Evolutionary conservation across 208 protist genomes (phyloP), one percentile per base, ranked within the genome.

Genomic region (Trypanosoma avium): DNA sequence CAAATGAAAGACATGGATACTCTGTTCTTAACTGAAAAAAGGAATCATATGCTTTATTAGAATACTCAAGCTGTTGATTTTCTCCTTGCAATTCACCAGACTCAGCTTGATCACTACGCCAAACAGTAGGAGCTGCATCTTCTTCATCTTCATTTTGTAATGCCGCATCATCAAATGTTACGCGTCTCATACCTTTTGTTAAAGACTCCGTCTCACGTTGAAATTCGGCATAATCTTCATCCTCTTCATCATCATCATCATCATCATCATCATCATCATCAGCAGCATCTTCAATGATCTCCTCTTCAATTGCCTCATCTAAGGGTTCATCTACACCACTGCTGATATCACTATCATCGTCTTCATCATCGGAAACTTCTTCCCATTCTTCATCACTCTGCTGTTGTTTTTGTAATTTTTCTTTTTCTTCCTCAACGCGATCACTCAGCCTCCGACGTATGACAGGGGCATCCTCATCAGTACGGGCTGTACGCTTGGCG

Each of bases 11-110:
- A 61, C 76, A 96, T 10, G 90, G 90, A 53, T 91, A 96, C 77
- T 96, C 86, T 42, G 81, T 92, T 61, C 85, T 84, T 35, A 96
- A 79, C 78, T 93, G 90, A 29, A 94, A 88, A 67, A 96, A 96
- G 60, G 83, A 83, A 68, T 96, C 87, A 79, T 96, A 96, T 35
- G 90, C 90, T 59, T 83, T 88, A 80, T 93, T 93, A 8, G 80
- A 82, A 73, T 92, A 96, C 46, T 78, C 85, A 15, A 96, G 76
- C 69, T 70, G 33, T n/a, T n/a, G 10, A 13, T 42, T 15, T 9
- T 42, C 4, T 13, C 12, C 17, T n/a, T 68, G 62, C 17, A 47
- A 49, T 33, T 56, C 75, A 7, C 53, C 68, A 15, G 27, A 69
- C 13, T 74, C 53, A 4, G 13, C 30, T 40, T 73, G 62, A 49